Base-by-base conservation (phyloP, 139 green algal species). In the Bryopsis sp. region DNA sequence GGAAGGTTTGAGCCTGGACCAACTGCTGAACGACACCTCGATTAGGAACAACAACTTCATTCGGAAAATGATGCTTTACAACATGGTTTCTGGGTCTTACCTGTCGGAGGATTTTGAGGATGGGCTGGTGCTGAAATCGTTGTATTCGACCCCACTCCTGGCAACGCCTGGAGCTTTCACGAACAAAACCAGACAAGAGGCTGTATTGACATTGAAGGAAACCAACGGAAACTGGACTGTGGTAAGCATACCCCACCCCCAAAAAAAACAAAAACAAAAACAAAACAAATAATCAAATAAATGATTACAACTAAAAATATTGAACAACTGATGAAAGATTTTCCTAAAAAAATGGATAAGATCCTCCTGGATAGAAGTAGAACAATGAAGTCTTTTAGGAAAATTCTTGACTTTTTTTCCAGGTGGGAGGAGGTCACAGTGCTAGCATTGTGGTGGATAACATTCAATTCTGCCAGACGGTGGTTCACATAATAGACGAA, bases 11-110 rank as follows among this genome's bases (percentile, higher is more conserved):
- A 63, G 11, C n/a, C 54, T 63, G 19, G 54, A 63, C 15, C n/a
- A 29, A 29, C 11, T 63, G 7, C 24, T 35, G n/a, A 63, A 63
- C 54, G 54, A 63, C 54, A 63, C 11, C n/a, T 63, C 54, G 7
- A 63, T 34, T 34, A 7, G n/a, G 8, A 63, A 11, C 7, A 63
- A 33, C 54, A 63, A 63, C 54, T 63, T 63, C 54, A 63, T 63
- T 29, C 15, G 54, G n/a, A 63, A 63, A 19, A 7, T 63, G 19
- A 34, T 63, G 15, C n/a, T 63, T 19, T 63, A 35, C 54, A 63
- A 63, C 54, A 63, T 63, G 15, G 54, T 34, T 29, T 29, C 54
- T 34, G 54, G 54, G 7, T 8, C n/a, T 7, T 63, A 36, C 54
- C 8, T 11, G 7, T 8, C 26, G 15, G n/a, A 63, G n/a, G 54